Evolutionary conservation across 352 stramenopile species (phyloP).

Genomic region (Pythium coloratum): DNA sequence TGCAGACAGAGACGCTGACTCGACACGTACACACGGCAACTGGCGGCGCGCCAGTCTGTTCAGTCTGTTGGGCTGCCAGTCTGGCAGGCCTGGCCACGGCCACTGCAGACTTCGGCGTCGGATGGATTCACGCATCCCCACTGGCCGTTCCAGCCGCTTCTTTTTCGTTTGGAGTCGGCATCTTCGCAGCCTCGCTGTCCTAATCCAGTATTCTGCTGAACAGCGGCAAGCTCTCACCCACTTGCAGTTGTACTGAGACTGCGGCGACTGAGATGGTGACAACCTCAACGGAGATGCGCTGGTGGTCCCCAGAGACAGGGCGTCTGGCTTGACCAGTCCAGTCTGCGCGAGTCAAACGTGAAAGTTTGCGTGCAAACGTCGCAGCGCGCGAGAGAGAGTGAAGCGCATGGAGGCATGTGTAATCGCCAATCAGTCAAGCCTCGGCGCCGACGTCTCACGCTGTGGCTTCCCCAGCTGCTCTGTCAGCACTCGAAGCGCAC

Average conservation of each 20-base stretch:
- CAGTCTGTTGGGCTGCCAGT: neutral
- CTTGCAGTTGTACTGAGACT: neutral
- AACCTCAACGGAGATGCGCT: slow-evolving; percentile 6
- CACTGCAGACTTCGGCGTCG: neutral
- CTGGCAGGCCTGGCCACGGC: neutral
- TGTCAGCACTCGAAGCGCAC: neutral
- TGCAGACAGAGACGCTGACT: neutral
- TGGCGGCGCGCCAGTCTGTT: neutral
- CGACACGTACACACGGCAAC: slow-evolving; percentile 1
- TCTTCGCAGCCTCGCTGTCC: neutral
- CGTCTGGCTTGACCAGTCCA: neutral
- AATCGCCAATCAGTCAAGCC: slow-evolving; percentile 1
- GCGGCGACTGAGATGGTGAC: neutral
- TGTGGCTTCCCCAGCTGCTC: neutral
- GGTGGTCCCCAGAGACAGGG: neutral
- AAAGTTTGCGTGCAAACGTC: slow-evolving; percentile 1
- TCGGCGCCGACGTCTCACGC: slow-evolving; percentile 1
- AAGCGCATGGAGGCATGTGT: neutral
- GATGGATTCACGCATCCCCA: slow-evolving; percentile 4
- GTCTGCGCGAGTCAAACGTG: slow-evolving; percentile 1
- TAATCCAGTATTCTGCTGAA: neutral
- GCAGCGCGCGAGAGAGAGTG: slow-evolving; percentile 3
- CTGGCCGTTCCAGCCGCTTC: slow-evolving; percentile 6
- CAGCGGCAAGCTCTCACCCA: neutral
- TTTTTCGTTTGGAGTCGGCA: slow-evolving; percentile 1